Evolutionary conservation across 192 early-diverging fungal genomes (phyloP).

Genomic region (Gaertneriomyces sp.): DNA sequence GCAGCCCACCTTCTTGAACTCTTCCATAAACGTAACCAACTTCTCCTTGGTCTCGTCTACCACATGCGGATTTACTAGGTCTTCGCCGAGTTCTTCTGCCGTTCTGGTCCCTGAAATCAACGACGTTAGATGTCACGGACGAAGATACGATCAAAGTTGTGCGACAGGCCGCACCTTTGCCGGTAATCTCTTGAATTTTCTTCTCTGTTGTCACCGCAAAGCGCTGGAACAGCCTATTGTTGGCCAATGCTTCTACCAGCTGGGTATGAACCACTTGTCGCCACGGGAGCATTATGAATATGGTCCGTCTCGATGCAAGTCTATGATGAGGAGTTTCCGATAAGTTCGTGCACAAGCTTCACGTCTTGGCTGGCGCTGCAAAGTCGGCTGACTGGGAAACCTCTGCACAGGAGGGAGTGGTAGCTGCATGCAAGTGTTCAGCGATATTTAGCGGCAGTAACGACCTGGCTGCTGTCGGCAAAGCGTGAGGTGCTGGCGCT

Average conservation of each 20-base stretch:
- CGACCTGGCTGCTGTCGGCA: too few species aligned
- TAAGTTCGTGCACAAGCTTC: too few species aligned
- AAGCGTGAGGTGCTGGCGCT: too few species aligned
- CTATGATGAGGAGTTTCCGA: too few species aligned
- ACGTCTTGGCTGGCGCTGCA: too few species aligned
- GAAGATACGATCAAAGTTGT: background rate
- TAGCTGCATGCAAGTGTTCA: too few species aligned
- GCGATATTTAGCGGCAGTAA: too few species aligned
- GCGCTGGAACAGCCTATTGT: conserved; percentile 17
- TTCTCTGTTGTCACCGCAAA: conserved; percentile 19
- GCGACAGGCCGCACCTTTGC: conserved; percentile 18
- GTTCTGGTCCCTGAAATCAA: conserved; percentile 2
- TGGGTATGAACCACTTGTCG: conserved; percentile 19
- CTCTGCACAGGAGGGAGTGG: too few species aligned
- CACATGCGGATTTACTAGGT: conserved; percentile 16
- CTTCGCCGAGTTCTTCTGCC: conserved; percentile 14
- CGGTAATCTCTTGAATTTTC: conserved; percentile 15
- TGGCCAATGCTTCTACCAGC: conserved; percentile 21
- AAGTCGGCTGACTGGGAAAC: too few species aligned
- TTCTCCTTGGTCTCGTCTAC: conserved; percentile 18
- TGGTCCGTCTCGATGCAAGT: too few species aligned
- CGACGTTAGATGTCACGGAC: background rate
- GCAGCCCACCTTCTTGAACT: conserved; percentile 18
- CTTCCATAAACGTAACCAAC: conserved; percentile 25
- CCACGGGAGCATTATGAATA: conserved; percentile 22